Evolutionary conservation across 495 filamentous ascomycete genomes (phyloP), one percentile per base, ranked within the genome.

Genomic region (Stereocaulon alpinum): DNA sequence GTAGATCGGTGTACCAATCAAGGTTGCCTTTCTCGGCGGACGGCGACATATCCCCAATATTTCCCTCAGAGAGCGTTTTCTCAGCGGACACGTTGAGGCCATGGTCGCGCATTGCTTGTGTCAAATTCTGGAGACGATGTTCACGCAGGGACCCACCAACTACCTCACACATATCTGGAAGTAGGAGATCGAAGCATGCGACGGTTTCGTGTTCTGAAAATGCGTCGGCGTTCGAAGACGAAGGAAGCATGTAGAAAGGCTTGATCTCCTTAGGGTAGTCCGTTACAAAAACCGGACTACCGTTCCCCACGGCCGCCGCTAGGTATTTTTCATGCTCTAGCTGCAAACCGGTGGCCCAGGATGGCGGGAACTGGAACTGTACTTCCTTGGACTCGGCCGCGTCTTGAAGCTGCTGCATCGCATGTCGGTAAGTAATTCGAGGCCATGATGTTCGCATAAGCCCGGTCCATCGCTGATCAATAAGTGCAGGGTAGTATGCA

Each of bases 71-170:
- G 11, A 18, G 0, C 4, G 0, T 7, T 10, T 3, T 22, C 18
- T 41, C 55, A 30, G 6, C 24, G 12, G 55, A 9, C 43, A 34
- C 22, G 30, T 66, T 57, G 15, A 58, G 40, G n/a, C 56, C 50
- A 55, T 70, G 69, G 6, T 74, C 67, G 41, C 77, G 79, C 94
- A 97, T 96, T 20, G 86, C 82, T 56, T 80, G 72, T 58, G 87
- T 72, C 32, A 98, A 77, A 27, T 83, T 70, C 1, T 81, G 73
- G 51, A 91, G 71, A 32, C 89, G 84, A 73, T 97, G 86, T 71
- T 97, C 93, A 70, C 93, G 91, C 72, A 97, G 80, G 4, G 92
- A 96, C 27, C 93, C 93, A 18, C 93, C 93, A 20, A 85, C 88
- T 51, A 97, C 81, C 71, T 98, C 93, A 70, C 89, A 90, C 56